These are phyloP conservation scores for Boletus pseudo-olivaceus DNA, from an alignment of 768 basidiomycete genomes.

Conservation along the genomic window DNA sequence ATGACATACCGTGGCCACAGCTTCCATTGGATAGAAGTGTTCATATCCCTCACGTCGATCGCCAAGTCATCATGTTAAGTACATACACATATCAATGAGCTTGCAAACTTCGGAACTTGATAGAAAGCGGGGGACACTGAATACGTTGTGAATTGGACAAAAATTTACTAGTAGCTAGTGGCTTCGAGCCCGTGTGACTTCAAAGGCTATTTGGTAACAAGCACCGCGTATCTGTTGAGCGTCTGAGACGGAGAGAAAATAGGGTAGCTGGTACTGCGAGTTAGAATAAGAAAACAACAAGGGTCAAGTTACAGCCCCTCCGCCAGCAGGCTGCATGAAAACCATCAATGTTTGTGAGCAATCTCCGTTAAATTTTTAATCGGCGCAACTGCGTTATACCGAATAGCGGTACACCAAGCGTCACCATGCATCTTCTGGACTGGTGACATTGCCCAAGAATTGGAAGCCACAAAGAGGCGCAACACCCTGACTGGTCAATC, in stretches of 20 bases:
- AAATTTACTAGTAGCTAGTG: not conserved
- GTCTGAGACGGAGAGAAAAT: not conserved
- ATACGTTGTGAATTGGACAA: not conserved
- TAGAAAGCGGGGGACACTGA: not conserved
- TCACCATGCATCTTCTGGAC: constrained; percentile 7
- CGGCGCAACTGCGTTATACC: constrained; percentile 19
- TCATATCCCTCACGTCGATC: too few species aligned
- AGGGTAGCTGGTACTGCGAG: not conserved
- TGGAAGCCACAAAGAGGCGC: not conserved
- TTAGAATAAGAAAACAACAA: constrained; percentile 5
- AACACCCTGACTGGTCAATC: not conserved
- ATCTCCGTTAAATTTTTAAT: constrained; percentile 26
- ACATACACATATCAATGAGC: not conserved
- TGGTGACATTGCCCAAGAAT: not conserved
- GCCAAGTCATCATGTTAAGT: not conserved
- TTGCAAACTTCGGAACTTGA: not conserved
- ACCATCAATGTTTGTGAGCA: constrained; percentile 11
- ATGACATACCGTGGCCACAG: too few species aligned
- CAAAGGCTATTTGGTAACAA: not conserved
- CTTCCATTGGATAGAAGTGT: too few species aligned
- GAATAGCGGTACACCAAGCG: constrained; percentile 4
- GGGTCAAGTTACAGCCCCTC: constrained; percentile 1
- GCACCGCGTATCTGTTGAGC: not conserved
- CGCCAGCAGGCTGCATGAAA: constrained; percentile 10
- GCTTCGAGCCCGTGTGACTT: not conserved